These are phyloP conservation scores for Pseudohyphozyma bogoriensis DNA, from an alignment of 768 basidiomycete species.

Conservation along the genomic window DNA sequence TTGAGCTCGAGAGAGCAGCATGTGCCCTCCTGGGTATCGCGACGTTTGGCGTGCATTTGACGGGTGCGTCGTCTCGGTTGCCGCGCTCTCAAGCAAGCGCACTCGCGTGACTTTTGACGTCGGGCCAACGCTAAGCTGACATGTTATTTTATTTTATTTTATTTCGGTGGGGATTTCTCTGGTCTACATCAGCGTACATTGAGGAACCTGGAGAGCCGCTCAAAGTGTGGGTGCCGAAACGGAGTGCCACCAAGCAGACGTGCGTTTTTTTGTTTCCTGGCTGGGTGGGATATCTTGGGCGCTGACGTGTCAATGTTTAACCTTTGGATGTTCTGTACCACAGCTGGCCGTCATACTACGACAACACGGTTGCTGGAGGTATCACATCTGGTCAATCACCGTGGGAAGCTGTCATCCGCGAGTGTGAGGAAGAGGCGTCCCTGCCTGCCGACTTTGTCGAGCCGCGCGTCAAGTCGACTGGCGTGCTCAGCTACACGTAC, in stretches of 20 bases:
- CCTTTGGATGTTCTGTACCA: too few species aligned
- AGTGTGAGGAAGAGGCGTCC: conserved; percentile 88
- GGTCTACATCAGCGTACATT: conserved; percentile 25
- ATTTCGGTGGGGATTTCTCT: too few species aligned
- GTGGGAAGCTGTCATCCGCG: conserved; percentile 72
- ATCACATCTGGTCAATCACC: conserved; percentile 67
- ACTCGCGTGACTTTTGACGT: too few species aligned
- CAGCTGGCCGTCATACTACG: conserved; percentile 75
- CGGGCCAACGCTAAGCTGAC: background rate
- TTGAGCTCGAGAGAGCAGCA: conserved; percentile 81
- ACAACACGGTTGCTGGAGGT: conserved; percentile 80
- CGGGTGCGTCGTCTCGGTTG: conserved; percentile 38
- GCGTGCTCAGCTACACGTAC: conserved; percentile 72
- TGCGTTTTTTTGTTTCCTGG: conserved; percentile 40
- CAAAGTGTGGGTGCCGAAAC: conserved; percentile 78
- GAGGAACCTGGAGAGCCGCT: conserved; percentile 49
- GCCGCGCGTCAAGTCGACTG: conserved; percentile 51
- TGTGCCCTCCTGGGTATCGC: conserved; percentile 79
- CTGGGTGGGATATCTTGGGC: background rate
- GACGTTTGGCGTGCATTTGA: conserved; percentile 90
- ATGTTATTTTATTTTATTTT: too few species aligned
- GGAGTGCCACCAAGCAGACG: conserved; percentile 81
- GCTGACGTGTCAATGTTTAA: background rate
- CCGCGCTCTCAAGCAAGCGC: background rate
- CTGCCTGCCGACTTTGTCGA: conserved; percentile 57